Base-by-base conservation (phyloP, 371 early-diverging fungal species). In the Mucor sp. region DNA sequence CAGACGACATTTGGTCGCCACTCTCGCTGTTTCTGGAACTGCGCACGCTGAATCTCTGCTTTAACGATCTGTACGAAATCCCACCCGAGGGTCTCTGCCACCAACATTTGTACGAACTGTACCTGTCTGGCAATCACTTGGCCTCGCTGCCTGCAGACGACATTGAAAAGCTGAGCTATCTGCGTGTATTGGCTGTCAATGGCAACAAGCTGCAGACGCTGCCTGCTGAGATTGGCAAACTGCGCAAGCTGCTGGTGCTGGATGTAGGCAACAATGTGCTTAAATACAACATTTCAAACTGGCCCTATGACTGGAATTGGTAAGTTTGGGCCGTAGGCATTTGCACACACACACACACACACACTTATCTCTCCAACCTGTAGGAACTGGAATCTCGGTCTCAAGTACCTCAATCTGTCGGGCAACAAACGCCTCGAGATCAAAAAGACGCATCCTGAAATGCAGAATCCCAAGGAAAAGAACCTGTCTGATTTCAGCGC, bases 271-370 rank as follows among this genome's bases (percentile, higher is more conserved):
- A 90, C 76, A 96, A 97, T 67, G 82, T 88, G 35, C 80, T 97
- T 35, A 93, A 94, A 77, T 97, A 96, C 77, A 97, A 97, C 66
- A 93, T 96, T 43, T 85, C 92, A 27, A 97, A 97, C 71, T 96
- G 95, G 95, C 95, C 94, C 0, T 95, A 95, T 72, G 96, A 96
- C 69, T 97, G 96, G 96, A 96, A 97, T 75, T 96, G 95, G 95
- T 89, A 83, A 66, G 80, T 44, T 30, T 21, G 33, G 33, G 33
- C 33, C 21, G 2, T 9, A 9, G 28, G 39, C 11, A 12, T 19
- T 27, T 37, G 2, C 30, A 39, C 11, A 28, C n/a, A 3, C 56
- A 15, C 4, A 25, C 27, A 30, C 37, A 14, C 37, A 37, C 9
- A 1, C 28, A 11, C n/a, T 60, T 6, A 39, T 25, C 30, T 6